Conservation (phyloP, 2,329 filamentous ascomycete genomes). For the Neofusicoccum parvum region DNA sequence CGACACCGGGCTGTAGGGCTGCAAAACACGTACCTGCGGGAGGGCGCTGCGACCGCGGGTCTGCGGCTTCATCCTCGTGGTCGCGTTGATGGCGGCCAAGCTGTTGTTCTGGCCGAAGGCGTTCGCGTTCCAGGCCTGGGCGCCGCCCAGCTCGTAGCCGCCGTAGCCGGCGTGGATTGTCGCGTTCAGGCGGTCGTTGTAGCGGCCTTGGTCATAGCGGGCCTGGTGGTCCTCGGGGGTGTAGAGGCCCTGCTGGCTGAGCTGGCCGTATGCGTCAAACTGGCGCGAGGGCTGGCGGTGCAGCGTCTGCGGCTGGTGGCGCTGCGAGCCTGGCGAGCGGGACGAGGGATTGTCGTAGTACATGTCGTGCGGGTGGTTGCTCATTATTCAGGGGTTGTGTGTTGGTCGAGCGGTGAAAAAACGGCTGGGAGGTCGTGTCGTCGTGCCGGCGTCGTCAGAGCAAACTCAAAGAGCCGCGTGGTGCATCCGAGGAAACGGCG, state of each 20-base stretch:
- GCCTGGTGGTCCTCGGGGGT: slow-evolving; percentile 65
- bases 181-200: slow-evolving; percentile 62
- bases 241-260: slow-evolving; percentile 64
- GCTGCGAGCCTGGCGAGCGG: slow-evolving; percentile 74
- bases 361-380: slow-evolving; percentile 56
- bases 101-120: slow-evolving; percentile 68
- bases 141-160: slow-evolving; percentile 67
- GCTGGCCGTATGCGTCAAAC: slow-evolving; percentile 72
- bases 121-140: slow-evolving; percentile 79
- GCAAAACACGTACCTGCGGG: slow-evolving; percentile 66
- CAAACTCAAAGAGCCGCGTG: slow-evolving; percentile 19
- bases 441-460: slow-evolving; percentile 16
- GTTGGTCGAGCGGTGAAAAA: slow-evolving; percentile 15
- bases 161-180: slow-evolving; percentile 63
- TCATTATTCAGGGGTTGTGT: slow-evolving; percentile 20
- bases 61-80: slow-evolving; percentile 58
- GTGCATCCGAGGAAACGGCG: slow-evolving; percentile 18
- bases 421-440: slow-evolving; percentile 15
- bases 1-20: slow-evolving; percentile 5
- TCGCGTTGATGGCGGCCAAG: slow-evolving; percentile 61
- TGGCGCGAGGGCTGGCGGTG: slow-evolving; percentile 75
- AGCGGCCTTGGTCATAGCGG: slow-evolving; percentile 55
- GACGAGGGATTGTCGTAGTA: slow-evolving; percentile 73
- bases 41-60: slow-evolving; percentile 61
- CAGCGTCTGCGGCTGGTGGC: slow-evolving; percentile 64